Evolutionary conservation across 306 rosid genomes (phyloP), one percentile per base, ranked within the genome.

Genomic region (Benincasa hispida): DNA sequence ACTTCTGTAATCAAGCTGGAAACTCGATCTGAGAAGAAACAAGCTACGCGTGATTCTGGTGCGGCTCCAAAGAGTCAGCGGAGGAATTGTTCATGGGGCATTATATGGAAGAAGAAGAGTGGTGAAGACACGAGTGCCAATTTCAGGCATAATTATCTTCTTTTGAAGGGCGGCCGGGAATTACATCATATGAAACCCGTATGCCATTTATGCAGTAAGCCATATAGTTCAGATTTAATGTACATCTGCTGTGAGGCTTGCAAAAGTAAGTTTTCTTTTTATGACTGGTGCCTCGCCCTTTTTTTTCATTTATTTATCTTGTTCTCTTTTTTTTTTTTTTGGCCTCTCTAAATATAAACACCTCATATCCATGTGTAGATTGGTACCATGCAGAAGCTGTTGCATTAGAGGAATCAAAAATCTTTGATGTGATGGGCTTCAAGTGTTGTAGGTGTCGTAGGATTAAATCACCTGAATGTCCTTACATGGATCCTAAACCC

Each of bases 371-470:
- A 58, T 50, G n/a, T 41, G 41, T 67, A 94, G 98, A 92, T 83
- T 95, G 99, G 99, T 90, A 83, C 85, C 99, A 95, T 73, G 97
- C 99, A 41, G 95, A 95, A 51, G 98, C 99, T 75, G 88, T 95
- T 69, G 92, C 89, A 70, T 91, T 95, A 22, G 91, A 90, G 17
- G 99, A 95, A 81, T 88, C 96, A 67, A 90, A 84, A 86, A 67
- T 95, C 78, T 77, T 50, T 63, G 80, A 79, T 41, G 92, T 95
- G 65, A 78, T 47, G 30, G 93, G 99, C 80, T 95, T 86, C 90
- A 95, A 95, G 86, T 95, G 99, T 81, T 90, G 98, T 83, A 89
- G 81, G 84, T 95, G 99, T 79, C 94, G 99, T 76, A 87, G 99
- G 87, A 95, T 95, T 81, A 90, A 82, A 83, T 88, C 96, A 68